Percentiles rank a stretch among this genome's conserved stretches.
These are phyloP conservation scores for Climacium dendroides DNA, from an alignment of 225 moss, liverwort and hornwort species.

Conservation along the genomic window DNA sequence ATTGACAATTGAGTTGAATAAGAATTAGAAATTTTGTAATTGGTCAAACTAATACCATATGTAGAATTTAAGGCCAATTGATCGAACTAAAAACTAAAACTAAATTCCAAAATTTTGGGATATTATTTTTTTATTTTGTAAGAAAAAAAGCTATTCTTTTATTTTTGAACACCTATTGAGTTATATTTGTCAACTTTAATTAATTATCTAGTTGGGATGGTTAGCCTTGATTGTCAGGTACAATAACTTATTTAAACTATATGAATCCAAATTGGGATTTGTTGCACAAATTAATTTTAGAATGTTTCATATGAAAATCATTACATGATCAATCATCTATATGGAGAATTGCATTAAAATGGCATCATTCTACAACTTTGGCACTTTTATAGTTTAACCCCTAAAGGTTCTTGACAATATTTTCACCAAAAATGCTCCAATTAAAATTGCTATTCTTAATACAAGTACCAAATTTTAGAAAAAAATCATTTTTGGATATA, in stretches of 20 bases:
- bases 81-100: not conserved
- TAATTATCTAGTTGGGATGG: fast-evolving
- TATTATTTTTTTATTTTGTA: not conserved
- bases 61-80: not conserved
- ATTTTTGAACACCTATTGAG: not conserved
- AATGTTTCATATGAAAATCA: not conserved
- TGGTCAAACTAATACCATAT: not conserved
- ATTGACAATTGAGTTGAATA: fast-evolving
- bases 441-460: too few relatives aligned
- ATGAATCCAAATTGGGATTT: not conserved
- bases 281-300: not conserved
- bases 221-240: fast-evolving
- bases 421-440: too few relatives aligned
- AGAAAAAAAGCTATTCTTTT: fast-evolving
- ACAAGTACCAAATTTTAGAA: too few relatives aligned
- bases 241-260: not conserved
- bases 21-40: not conserved
- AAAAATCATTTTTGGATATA: too few relatives aligned
- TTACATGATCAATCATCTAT: not conserved
- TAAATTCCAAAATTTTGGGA: not conserved
- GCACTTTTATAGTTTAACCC: too few relatives aligned
- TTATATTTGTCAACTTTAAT: not conserved
- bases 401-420: too few relatives aligned
- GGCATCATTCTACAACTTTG: too few relatives aligned
- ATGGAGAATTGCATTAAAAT: too few relatives aligned